phyloP scores from a whole-genome alignment of 768 basidiomycete genomes.

The Solioccasus polychromus region DNA sequence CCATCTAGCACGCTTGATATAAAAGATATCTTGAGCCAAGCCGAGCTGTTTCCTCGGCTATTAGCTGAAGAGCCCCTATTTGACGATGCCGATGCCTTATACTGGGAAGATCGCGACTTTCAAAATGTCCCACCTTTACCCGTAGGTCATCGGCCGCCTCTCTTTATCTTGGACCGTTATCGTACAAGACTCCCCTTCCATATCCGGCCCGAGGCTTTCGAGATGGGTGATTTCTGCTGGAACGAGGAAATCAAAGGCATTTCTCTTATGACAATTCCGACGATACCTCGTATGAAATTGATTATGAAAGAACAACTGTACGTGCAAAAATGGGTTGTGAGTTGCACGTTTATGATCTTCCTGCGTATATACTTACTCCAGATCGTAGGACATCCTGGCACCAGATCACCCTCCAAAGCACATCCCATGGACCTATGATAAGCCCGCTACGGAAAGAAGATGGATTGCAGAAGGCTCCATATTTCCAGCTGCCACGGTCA shows the following conservation, averaged over 20 bases:
- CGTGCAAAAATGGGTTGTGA: slow-evolving; percentile 34
- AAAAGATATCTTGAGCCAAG: slow-evolving; percentile 15
- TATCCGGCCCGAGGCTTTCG: slow-evolving; percentile 18
- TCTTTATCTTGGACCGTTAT: slow-evolving; percentile 27
- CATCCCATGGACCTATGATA: slow-evolving; percentile 29
- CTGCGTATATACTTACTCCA: slow-evolving; percentile 6
- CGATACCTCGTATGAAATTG: slow-evolving; percentile 34
- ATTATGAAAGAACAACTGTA: slow-evolving; percentile 35
- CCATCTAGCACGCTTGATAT: slow-evolving; percentile 29
- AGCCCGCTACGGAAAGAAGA: slow-evolving; percentile 12
- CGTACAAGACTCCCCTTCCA: slow-evolving; percentile 23
- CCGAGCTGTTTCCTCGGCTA: slow-evolving; percentile 16
- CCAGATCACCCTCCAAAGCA: slow-evolving; percentile 25
- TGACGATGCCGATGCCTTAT: slow-evolving; percentile 9
- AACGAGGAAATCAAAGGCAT: slow-evolving; percentile 16
- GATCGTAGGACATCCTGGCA: slow-evolving; percentile 18
- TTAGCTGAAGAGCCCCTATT: slow-evolving; percentile 21
- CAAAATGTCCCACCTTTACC: slow-evolving; percentile 33
- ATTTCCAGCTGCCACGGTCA: slow-evolving; percentile 18
- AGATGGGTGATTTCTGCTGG: slow-evolving; percentile 15
- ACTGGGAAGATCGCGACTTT: slow-evolving; percentile 13
- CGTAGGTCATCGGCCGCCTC: slow-evolving; percentile 19
- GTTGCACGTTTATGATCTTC: slow-evolving; percentile 8
- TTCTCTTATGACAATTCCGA: slow-evolving; percentile 30
- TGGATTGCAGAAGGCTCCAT: slow-evolving; percentile 34